phyloP scores from a whole-genome alignment of 2,329 filamentous ascomycete genomes.

The Fusarium humuli region DNA sequence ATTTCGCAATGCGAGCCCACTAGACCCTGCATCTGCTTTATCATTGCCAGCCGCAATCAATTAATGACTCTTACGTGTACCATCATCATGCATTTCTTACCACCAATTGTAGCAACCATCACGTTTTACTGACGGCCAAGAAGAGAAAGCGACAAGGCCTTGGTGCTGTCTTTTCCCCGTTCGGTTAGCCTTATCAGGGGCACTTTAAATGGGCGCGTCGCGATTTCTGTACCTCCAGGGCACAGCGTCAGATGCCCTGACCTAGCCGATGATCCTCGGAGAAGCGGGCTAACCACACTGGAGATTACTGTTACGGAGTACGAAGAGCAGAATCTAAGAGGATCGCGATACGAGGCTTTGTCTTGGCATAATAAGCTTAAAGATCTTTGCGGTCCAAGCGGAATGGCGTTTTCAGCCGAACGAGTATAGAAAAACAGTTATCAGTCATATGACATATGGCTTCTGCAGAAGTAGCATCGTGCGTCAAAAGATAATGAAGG shows the following conservation, averaged over 20 bases:
- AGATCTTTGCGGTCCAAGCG: background rate
- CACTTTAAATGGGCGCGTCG: background rate
- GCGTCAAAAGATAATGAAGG: background rate
- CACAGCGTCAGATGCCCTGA: constrained; percentile 9
- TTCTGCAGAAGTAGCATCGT: background rate
- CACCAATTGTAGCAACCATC: background rate
- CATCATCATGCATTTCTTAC: background rate
- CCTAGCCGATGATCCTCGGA: constrained; percentile 1
- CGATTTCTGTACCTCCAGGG: constrained; percentile 18
- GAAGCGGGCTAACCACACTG: background rate
- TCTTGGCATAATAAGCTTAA: constrained; percentile 28
- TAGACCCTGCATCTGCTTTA: background rate
- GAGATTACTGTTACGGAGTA: background rate
- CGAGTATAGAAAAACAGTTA: background rate
- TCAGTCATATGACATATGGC: background rate
- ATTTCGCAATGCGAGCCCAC: background rate
- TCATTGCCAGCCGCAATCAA: background rate
- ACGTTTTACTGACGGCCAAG: background rate
- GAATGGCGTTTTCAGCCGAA: background rate
- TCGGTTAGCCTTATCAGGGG: background rate
- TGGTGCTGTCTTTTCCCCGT: background rate
- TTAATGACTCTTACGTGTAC: constrained; percentile 3
- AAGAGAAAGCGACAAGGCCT: background rate
- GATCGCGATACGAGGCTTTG: constrained; percentile 5
- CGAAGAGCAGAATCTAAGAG: background rate